Base-by-base conservation (phyloP, 73 alveolate species). In the Symbiodinium natans region DNA sequence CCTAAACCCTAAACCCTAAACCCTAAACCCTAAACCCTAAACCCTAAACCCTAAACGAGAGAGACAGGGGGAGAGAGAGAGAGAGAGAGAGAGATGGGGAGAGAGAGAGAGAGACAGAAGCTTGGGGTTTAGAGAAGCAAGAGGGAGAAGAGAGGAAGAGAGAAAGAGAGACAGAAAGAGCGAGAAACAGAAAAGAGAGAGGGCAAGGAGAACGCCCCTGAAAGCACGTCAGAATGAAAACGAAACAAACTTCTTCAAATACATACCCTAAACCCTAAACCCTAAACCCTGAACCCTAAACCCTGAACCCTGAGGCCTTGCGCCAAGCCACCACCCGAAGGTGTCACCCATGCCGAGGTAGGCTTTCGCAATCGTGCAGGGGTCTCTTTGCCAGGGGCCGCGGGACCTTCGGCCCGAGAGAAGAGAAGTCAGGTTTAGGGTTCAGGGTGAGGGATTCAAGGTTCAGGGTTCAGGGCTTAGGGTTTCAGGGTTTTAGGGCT, bases 381-480 rank as follows among this genome's bases (percentile, higher is more conserved):
- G 95, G 34, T 88, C 85, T 40, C 71, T 59, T 39, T 88, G 95
- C 95, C 95, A 88, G 19, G 86, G 48, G 3, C 85, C 95, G 5
- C 71, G 85, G 43, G 95, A 88, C 94, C 94, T 86, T n/a, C n/a
- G n/a, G n/a, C n/a, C n/a, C n/a, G n/a, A n/a, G n/a, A n/a, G n/a
- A n/a, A n/a, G n/a, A 11, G 56, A 43, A 11, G 56, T 48, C 1
- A 17, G 63, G 63, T 1, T 48, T 48, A 5, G 63, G 63, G 6
- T 43, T 43, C 6, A 11, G 56, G n/a, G n/a, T n/a, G n/a, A n/a
- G 56, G 56, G 56, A 8, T n/a, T n/a, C n/a, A n/a, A 11, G 56
- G 56, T 43, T 43, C 11, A 43, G 56, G 63, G 21, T 5, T 48
- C 23, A 48, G 63, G 63, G 63, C 19, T 48, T 48, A 5, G 63